A percentile compares a stretch with the other conserved stretches of the same genome.
phyloP scores from a whole-genome alignment of 2,329 filamentous ascomycete species.

The Paradendryphiella salina region DNA sequence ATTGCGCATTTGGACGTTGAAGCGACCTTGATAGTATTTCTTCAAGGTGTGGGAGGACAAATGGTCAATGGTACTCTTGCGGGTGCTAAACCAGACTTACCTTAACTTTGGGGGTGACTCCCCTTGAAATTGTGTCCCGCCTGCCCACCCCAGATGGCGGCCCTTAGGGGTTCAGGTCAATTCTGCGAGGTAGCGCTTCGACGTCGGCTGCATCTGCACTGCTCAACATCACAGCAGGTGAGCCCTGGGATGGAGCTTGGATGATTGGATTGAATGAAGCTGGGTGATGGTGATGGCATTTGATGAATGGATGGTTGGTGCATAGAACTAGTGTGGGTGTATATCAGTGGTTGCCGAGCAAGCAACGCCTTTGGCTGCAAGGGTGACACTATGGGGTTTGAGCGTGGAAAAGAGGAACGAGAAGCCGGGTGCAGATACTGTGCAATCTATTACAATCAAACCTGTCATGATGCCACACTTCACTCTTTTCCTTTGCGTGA shows the following conservation, averaged over 20 bases:
- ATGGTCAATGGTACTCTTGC: conserved; percentile 7
- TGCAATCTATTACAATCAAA: no score
- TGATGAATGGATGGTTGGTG: not conserved
- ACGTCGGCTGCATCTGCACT: not conserved
- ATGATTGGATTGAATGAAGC: not conserved
- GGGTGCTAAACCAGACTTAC: conserved; percentile 13
- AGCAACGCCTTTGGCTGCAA: no score
- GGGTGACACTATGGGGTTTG: not conserved
- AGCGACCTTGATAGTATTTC: not conserved
- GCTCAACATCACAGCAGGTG: not conserved
- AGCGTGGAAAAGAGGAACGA: not conserved
- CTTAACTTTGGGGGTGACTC: not conserved
- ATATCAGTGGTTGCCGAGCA: not conserved
- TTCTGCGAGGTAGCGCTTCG: not conserved
- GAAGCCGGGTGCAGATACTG: no score
- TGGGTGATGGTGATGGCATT: not conserved
- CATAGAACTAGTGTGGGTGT: not conserved
- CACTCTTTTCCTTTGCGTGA: no score
- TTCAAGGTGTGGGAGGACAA: conserved; percentile 16
- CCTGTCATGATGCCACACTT: no score
- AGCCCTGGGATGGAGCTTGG: not conserved
- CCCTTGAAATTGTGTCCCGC: conserved; percentile 1
- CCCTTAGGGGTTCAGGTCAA: not conserved
- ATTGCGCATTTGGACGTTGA: not conserved
- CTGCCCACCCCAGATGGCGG: not conserved